Conservation (phyloP, 805 yeast species). For the Kuraishia cidri region DNA sequence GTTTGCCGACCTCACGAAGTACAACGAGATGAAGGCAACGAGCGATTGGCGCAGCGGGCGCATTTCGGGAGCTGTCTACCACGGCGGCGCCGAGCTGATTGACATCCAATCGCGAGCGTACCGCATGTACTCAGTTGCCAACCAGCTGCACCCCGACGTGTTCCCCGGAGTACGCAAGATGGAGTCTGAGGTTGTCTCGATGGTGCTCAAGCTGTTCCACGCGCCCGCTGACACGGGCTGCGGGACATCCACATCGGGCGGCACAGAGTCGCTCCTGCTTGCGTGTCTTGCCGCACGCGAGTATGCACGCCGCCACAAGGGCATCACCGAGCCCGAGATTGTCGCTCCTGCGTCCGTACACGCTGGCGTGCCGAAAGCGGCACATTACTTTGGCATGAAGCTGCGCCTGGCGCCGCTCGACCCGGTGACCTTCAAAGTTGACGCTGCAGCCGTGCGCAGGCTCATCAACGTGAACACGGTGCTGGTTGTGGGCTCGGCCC, state of each 20-base stretch:
- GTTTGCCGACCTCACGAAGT: conserved; percentile 36
- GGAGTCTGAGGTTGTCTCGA: conserved; percentile 92
- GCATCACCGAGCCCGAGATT: conserved; percentile 72
- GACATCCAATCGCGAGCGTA: conserved; percentile 72
- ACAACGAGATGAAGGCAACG: conserved; percentile 47
- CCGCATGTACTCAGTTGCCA: conserved; percentile 72
- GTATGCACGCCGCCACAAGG: conserved; percentile 47
- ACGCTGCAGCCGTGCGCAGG: conserved; percentile 48
- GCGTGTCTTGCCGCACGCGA: conserved; percentile 87
- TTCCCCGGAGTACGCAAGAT: conserved; percentile 94
- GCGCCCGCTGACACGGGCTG: conserved; percentile 60
- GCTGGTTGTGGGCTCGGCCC: conserved; percentile 86
- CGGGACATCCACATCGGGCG: conserved; percentile 90
- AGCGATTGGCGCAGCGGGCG: conserved; percentile 75
- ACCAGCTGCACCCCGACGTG: conserved; percentile 94
- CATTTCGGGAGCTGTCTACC: conserved; percentile 94
- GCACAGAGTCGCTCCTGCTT: conserved; percentile 84
- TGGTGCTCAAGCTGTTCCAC: conserved; percentile 67
- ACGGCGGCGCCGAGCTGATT: conserved; percentile 79
- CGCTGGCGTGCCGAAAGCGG: conserved; percentile 93
- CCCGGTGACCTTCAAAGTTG: conserved; percentile 57
- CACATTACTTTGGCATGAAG: conserved; percentile 81
- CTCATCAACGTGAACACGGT: conserved; percentile 76
- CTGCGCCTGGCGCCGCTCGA: conserved; percentile 75
- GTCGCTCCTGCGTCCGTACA: conserved; percentile 86